Base-by-base conservation (phyloP, 2,329 filamentous ascomycete genomes). In the Fusarium tanahbumbuense region DNA sequence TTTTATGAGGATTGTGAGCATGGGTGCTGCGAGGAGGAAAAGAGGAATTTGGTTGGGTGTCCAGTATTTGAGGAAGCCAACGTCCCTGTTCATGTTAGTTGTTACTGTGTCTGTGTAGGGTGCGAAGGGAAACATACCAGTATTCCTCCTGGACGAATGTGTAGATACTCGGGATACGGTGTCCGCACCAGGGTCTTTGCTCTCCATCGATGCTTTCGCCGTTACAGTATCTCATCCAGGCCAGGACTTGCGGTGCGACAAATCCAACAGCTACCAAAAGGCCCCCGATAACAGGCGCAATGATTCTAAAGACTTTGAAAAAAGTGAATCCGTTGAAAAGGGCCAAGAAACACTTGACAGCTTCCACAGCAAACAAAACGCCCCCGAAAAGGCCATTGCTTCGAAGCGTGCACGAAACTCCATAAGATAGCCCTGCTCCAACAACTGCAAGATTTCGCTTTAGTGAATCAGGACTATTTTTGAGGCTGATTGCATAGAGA, bases 51-150 rank as follows among this genome's bases (percentile, higher is more conserved):
- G 98, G 8, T 91, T 89, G 1, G 91, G 69, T 0, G 90, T 97
- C 96, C 96, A 99, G 82, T 99, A 99, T 63, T 87, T 87, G 54
- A 98, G 86, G 72, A 97, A 91, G 1, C 96, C 96, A 55, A 92
- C 89, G 74, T 95, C 90, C 96, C 94, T 97, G 66, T 8, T 23
- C 40, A 18, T 50, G 44, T 77, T 72, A 77, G 72, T 66, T 22
- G 23, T 9, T 25, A 3, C 10, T 28, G 61, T 64, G 27, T 61
- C 62, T 64, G 25, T 60, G 68, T 32, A 37, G 37, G 34, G n/a
- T 8, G 9, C 10, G 2, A 49, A 46, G 73, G 53, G 13, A 52
- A 8, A 13, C 89, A 79, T 85, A 97, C 94, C 96, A 99, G 80
- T 99, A 98, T 75, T 92, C 85, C 47, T 86, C 85, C 78, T 99